Evolutionary conservation across 108 stramenopile species (phyloP).

Genomic region (Discostella stelligeroides): DNA sequence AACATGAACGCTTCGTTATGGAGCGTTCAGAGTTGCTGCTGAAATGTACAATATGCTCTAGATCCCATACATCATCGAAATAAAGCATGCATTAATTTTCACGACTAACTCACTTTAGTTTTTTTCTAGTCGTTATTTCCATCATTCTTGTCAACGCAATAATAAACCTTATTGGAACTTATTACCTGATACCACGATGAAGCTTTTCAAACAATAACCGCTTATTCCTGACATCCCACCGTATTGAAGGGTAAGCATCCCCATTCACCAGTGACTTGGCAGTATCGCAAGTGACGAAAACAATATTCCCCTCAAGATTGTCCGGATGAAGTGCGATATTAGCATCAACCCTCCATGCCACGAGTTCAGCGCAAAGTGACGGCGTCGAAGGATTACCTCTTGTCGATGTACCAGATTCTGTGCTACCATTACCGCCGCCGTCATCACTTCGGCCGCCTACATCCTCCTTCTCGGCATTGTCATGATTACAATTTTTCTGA

Average conservation of each 20-base stretch:
- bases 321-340: constrained; percentile 65
- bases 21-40: no score
- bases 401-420: no score
- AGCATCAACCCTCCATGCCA: constrained; percentile 69
- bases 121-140: no score
- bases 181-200: not conserved
- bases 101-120: no score
- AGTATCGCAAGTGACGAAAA: constrained; percentile 62
- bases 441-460: constrained; percentile 10
- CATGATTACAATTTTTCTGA: no score
- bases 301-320: constrained; percentile 53
- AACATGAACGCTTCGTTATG: no score
- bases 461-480: constrained; percentile 10
- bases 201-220: constrained; percentile 19
- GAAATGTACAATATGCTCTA: no score
- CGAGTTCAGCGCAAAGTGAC: constrained; percentile 28
- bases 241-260: constrained; percentile 49
- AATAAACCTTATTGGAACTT: no score
- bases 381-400: constrained; percentile 34
- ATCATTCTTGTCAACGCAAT: no score
- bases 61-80: no score
- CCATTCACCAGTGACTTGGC: constrained; percentile 59
- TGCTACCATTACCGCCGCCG: no score
- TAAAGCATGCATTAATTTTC: no score
- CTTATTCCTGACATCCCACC: constrained; percentile 42